These are phyloP conservation scores for Leptographium flavum DNA, from an alignment of 2,329 filamentous ascomycete genomes.

Conservation along the genomic window DNA sequence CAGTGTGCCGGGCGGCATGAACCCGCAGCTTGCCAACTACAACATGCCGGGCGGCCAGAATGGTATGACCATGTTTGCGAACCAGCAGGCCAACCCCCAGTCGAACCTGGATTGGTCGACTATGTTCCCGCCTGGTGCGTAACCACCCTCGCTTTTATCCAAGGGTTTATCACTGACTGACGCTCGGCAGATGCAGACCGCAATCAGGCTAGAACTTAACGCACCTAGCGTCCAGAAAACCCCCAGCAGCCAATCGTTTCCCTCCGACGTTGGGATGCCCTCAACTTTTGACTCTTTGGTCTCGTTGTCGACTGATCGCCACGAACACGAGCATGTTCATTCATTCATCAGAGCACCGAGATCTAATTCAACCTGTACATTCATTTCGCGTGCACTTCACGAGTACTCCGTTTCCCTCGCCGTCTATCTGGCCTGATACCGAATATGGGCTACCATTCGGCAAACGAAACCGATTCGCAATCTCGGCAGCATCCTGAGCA, in stretches of 20 bases:
- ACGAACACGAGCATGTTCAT: slow-evolving; percentile 41
- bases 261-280: too few species aligned
- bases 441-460: too few species aligned
- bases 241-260: slow-evolving; percentile 32
- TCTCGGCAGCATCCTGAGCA: too few species aligned
- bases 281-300: slow-evolving; percentile 36
- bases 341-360: slow-evolving; percentile 54
- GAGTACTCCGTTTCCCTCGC: slow-evolving; percentile 57
- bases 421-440: too few species aligned
- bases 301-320: slow-evolving; percentile 32
- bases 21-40: slow-evolving; percentile 44
- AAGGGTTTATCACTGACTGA: slow-evolving; percentile 34
- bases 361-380: slow-evolving; percentile 58
- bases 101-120: slow-evolving; percentile 59
- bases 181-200: slow-evolving; percentile 54
- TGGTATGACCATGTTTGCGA: slow-evolving; percentile 49
- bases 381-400: slow-evolving; percentile 64
- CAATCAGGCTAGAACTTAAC: slow-evolving; percentile 53
- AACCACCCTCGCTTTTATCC: slow-evolving; percentile 48
- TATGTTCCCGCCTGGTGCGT: slow-evolving; percentile 63
- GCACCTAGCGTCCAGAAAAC: slow-evolving; percentile 32
- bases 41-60: slow-evolving; percentile 49
- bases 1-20: slow-evolving; percentile 41
- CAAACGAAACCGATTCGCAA: too few species aligned
- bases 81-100: slow-evolving; percentile 46